Evolutionary conservation across 2,329 filamentous ascomycete genomes (phyloP).

Genomic region (Phaeophleospora eucalypticola): DNA sequence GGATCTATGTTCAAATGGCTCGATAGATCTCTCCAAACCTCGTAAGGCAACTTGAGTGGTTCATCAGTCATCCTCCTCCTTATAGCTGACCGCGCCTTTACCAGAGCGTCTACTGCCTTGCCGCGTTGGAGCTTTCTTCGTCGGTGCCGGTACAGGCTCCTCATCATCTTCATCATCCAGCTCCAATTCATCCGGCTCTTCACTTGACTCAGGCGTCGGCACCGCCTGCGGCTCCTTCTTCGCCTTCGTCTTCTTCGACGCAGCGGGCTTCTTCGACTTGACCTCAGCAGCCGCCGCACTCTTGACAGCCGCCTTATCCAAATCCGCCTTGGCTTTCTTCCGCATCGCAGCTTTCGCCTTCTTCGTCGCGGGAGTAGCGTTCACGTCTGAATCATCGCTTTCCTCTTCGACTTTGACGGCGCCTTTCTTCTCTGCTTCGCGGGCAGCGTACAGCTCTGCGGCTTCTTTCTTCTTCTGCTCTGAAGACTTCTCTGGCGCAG

Average conservation of each 20-base stretch:
- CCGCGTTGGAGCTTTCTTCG: conserved; percentile 10
- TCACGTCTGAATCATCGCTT: conserved; percentile 31
- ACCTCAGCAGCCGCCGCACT: conserved; percentile 4
- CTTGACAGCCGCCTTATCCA: conserved; percentile 19
- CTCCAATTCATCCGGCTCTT: conserved; percentile 7
- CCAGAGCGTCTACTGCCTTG: conserved; percentile 12
- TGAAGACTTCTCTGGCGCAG: conserved; percentile 30
- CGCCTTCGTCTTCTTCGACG: conserved; percentile 8
- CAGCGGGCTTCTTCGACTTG: conserved; percentile 7
- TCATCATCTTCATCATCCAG: conserved; percentile 10
- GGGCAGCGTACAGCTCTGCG: conserved; percentile 24
- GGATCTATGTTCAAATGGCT: not conserved
- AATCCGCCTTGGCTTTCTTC: conserved; percentile 22
- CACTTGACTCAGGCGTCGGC: conserved; percentile 17
- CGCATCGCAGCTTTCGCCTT: conserved; percentile 35
- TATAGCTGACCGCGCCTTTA: conserved; percentile 19
- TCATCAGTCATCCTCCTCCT: conserved; percentile 12
- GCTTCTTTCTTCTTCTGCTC: conserved; percentile 34
- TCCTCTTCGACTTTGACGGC: conserved; percentile 21
- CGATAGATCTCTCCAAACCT: too few relatives aligned
- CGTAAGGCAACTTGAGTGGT: not conserved
- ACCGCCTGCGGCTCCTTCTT: conserved; percentile 17
- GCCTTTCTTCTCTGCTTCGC: conserved; percentile 25
- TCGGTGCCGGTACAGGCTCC: conserved; percentile 2
- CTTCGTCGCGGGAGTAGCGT: conserved; percentile 39